Evolutionary conservation across 176 grass and related monocot species (phyloP), one percentile per base, ranked within the genome.

Genomic region (Guadua angustifolia): DNA sequence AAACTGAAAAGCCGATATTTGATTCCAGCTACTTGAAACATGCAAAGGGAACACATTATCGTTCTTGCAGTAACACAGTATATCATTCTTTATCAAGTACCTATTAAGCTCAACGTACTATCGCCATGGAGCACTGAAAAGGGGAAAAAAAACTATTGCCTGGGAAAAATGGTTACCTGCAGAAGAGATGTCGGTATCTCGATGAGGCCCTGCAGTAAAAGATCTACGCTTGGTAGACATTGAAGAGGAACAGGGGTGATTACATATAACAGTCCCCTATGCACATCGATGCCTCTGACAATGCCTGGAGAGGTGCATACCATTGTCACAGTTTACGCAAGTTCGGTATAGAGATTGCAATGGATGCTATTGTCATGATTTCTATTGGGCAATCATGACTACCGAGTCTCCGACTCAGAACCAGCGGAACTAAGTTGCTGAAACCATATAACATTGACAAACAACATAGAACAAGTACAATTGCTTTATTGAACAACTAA

Each of bases 171-270:
- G n/a, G 18, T 81, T 86, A 95, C 93, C 91, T 95, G 91, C 70
- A 99, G 73, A 68, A 92, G 35, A 73, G 85, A 62, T 59, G 85
- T 90, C 50, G 96, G 93, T 76, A 98, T 92, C 74, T 98, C 89
- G 38, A 98, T 87, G 81, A 92, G 90, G 36, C 96, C 96, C 87
- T 98, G 96, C 53, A 94, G 79, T 78, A 98, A 58, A 77, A 95
- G 84, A 95, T 98, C 85, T 25, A 98, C 93, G 16, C 45, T 87
- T 87, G 89, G 87, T 50, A 98, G 87, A 52, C 60, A 60, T 39
- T 71, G 32, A 75, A 85, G 77, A 80, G 89, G 87, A 85, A 98
- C 89, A 77, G 93, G 96, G 21, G 93, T 98, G 76, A 94, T 94
- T 15, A 94, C 62, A 90, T 95, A 94, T 36, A 95, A 49, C 33